phyloP scores from a whole-genome alignment of 2,329 filamentous ascomycete species.

The Arthrinium phaeospermum region DNA sequence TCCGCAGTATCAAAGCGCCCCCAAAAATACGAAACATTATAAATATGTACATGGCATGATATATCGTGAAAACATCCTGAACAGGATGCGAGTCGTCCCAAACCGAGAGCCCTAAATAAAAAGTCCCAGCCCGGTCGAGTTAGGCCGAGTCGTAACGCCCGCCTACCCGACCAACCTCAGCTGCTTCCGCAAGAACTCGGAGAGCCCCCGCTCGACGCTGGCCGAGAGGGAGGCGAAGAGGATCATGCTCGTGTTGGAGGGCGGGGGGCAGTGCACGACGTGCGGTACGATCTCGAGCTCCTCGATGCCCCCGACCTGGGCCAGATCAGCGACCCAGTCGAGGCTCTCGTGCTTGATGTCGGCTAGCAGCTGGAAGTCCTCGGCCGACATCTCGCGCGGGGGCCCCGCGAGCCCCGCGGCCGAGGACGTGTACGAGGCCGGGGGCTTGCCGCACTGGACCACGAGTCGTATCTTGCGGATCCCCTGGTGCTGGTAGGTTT shows the following conservation, averaged over 20 bases:
- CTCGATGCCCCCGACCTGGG: constrained; percentile 53
- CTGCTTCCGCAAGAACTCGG: constrained; percentile 53
- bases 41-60: not conserved
- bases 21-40: not conserved
- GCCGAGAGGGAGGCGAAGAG: constrained; percentile 65
- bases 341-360: constrained; percentile 54
- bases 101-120: not conserved
- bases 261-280: constrained; percentile 58
- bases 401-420: constrained; percentile 40
- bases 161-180: constrained; percentile 34
- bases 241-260: constrained; percentile 59
- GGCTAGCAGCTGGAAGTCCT: constrained; percentile 53
- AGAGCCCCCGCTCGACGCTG: constrained; percentile 62
- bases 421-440: constrained; percentile 43
- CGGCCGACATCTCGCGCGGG: constrained; percentile 55
- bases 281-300: constrained; percentile 58
- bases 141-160: not conserved
- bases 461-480: constrained; percentile 54
- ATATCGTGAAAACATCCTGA: not conserved
- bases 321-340: constrained; percentile 63
- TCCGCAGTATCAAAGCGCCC: no score
- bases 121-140: no score
- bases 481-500: not conserved
- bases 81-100: not conserved
- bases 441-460: constrained; percentile 59